Conservation (phyloP, 1,139 yeast species). For the Suhomyces terraborum region DNA sequence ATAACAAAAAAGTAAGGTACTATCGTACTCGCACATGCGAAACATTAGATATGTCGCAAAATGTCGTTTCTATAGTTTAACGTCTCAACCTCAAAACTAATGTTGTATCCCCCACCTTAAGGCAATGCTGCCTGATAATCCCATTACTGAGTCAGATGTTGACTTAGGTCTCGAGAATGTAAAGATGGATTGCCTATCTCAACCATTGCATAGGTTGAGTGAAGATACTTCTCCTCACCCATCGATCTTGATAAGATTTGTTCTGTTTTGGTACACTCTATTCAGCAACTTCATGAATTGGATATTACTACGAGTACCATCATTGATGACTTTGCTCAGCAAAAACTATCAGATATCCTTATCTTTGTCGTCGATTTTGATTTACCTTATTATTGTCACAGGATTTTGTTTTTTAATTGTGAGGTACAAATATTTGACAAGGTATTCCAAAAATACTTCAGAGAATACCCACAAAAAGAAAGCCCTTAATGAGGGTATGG, state of each 20-base stretch:
- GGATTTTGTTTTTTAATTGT: slow-evolving; percentile 34
- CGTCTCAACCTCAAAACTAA: not conserved
- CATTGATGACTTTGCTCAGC: slow-evolving; percentile 27
- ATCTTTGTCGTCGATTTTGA: slow-evolving; percentile 36
- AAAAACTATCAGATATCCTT: slow-evolving; percentile 36
- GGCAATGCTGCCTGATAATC: not conserved
- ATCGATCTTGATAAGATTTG: slow-evolving; percentile 15
- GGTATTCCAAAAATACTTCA: slow-evolving; percentile 36
- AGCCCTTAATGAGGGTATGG: slow-evolving; percentile 12
- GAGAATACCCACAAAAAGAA: slow-evolving; percentile 11
- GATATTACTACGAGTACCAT: slow-evolving; percentile 26
- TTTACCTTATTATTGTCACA: slow-evolving; percentile 22
- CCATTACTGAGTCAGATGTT: not conserved
- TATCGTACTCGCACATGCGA: slow-evolving; percentile 1
- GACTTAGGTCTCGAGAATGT: not conserved
- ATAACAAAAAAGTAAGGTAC: too few relatives aligned
- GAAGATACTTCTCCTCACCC: not conserved
- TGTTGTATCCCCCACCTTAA: not conserved
- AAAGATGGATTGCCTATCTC: not conserved
- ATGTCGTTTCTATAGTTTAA: not conserved
- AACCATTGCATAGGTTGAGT: not conserved
- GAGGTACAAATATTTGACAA: slow-evolving; percentile 42
- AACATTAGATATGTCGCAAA: not conserved
- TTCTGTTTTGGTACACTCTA: slow-evolving; percentile 25
- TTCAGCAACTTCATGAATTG: slow-evolving; percentile 23